Evolutionary conservation across 2,329 filamentous ascomycete species (phyloP).

Genomic region (Graphilbum ipis-grandicollis): DNA sequence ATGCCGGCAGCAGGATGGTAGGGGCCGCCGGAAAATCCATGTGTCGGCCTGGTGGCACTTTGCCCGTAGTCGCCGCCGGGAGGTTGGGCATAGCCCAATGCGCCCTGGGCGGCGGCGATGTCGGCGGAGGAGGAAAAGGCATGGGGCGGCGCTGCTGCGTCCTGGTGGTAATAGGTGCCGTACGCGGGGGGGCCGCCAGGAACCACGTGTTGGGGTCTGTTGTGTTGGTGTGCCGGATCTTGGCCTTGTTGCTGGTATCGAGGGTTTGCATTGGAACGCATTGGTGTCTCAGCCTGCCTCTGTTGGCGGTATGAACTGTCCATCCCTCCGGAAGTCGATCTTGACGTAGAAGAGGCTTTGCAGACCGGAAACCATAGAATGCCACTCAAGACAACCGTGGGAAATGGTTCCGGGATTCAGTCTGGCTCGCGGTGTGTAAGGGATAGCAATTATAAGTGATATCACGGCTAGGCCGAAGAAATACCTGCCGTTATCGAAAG

Average conservation of each 20-base stretch:
- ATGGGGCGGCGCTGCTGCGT: no score
- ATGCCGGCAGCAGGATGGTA: slow-evolving; percentile 50
- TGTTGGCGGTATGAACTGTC: slow-evolving; percentile 57
- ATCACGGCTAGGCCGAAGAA: no score
- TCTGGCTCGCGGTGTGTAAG: no score
- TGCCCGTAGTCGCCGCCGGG: slow-evolving; percentile 41
- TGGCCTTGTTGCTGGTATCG: slow-evolving; percentile 30
- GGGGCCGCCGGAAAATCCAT: slow-evolving; percentile 32
- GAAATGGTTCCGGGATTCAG: no score
- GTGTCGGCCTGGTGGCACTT: slow-evolving; percentile 34
- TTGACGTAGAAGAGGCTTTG: no score
- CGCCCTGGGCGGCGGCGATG: slow-evolving; percentile 36
- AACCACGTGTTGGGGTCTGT: slow-evolving; percentile 20
- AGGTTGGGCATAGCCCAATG: slow-evolving; percentile 41
- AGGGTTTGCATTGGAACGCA: slow-evolving; percentile 40
- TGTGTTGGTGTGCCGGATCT: slow-evolving; percentile 29
- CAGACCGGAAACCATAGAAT: no score
- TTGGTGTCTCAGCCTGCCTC: slow-evolving; percentile 58
- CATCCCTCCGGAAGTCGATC: slow-evolving; percentile 28
- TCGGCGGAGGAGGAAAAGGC: slow-evolving; percentile 30
- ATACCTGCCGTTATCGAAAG: no score
- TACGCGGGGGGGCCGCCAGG: slow-evolving; percentile 29
- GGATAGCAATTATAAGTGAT: no score
- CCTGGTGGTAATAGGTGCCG: slow-evolving; percentile 41
- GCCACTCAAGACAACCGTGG: no score